Base-by-base conservation (phyloP, 2,329 filamentous ascomycete genomes). In the Colletotrichum cereale region DNA sequence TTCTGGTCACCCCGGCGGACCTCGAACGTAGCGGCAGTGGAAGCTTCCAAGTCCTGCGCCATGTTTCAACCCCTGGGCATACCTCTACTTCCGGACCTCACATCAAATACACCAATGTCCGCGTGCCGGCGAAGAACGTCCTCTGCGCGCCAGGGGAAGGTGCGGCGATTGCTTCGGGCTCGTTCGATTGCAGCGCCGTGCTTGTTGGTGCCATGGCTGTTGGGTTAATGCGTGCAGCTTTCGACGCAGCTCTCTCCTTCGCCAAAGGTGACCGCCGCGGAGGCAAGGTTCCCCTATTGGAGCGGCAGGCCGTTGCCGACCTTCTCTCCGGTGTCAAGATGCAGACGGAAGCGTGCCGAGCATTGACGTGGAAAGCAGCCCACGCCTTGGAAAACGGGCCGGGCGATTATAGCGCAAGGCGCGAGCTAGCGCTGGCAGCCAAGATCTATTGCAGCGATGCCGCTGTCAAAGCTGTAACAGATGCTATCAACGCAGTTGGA, bases 191-290 rank as follows among this genome's bases (percentile, higher is more conserved):
- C 16, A 80, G 75, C 26, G 86, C 86, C 1, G 83, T 84, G 1
- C 79, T 89, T 0, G 87, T 89, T 0, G 86, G 86, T 2, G 86
- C 87, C 2, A 88, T 89, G 84, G 81, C 81, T 12, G 85, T 86
- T 0, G 86, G 86, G 2, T 78, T 89, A 50, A 87, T 88, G 85
- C 82, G 87, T 0, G 82, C 84, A 0, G 82, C 84, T 0, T 89
- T 89, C 73, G 86, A 88, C 18, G 82, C 82, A 0, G 86, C 86
- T 2, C 77, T 89, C 1, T 73, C 75, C 1, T 89, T 88, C 72
- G 85, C 85, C 2, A 87, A 85, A 74, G 63, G 64, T 0, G 83
- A 89, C n/a, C 74, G 77, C 2, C 79, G 87, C 1, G 80, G 85
- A 21, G 86, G 86, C 2, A 81, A 78, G 1, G 79, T 82, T 36